Evolutionary conservation across 2,329 filamentous ascomycete species (phyloP).

Genomic region (Massarina eburnea): DNA sequence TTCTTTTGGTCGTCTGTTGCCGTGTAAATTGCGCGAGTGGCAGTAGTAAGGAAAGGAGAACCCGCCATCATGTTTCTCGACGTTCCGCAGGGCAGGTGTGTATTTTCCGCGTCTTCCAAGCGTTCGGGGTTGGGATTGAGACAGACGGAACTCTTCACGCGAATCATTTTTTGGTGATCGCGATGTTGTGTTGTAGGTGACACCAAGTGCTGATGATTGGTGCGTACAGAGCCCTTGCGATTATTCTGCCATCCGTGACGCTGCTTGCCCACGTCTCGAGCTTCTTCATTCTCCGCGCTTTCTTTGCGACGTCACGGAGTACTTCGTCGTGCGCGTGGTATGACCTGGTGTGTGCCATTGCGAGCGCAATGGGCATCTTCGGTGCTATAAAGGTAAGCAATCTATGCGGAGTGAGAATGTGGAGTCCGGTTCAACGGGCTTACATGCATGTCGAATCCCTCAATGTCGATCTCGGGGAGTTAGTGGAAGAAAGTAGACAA

Average conservation of each 20-base stretch:
- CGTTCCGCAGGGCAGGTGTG: conserved; percentile 2
- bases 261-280: conserved; percentile 27
- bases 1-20: not conserved
- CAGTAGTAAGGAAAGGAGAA: too few species aligned
- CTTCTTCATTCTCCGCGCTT: conserved; percentile 25
- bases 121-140: not conserved
- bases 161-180: too few species aligned
- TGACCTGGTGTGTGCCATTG: conserved; percentile 42
- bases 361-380: conserved; percentile 46
- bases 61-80: not conserved
- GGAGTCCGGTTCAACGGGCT: not conserved
- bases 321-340: conserved; percentile 41
- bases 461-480: not conserved
- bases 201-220: not conserved
- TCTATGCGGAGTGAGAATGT: conserved; percentile 1
- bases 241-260: conserved; percentile 29
- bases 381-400: conserved; percentile 47
- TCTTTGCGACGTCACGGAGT: conserved; percentile 36
- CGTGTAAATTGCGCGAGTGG: too few species aligned
- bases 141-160: too few species aligned
- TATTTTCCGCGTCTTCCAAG: not conserved
- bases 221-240: conserved; percentile 27
- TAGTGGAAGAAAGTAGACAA: not conserved
- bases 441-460: not conserved
- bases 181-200: too few species aligned